Conservation (phyloP, 78 protist genomes). For the Tieghemostelium lacteum region DNA sequence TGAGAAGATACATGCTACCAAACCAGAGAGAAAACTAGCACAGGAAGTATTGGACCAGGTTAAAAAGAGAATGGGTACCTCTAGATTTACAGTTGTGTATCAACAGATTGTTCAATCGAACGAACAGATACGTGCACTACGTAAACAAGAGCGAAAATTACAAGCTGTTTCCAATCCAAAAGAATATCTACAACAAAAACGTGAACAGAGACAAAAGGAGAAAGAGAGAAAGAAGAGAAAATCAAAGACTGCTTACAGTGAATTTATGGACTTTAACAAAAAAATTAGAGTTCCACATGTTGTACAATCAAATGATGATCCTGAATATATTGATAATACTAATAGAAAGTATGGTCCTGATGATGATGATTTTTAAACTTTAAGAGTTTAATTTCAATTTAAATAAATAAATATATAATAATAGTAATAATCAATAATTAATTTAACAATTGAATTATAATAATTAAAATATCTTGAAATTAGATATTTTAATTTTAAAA, state of each 20-base stretch:
- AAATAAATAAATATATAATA: no score
- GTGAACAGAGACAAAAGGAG: slow-evolving; percentile 20
- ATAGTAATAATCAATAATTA: no score
- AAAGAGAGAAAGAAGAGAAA: slow-evolving; percentile 30
- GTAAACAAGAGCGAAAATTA: slow-evolving; percentile 35
- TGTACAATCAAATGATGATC: not conserved
- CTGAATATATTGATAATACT: no score
- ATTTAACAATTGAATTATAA: no score
- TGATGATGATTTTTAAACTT: no score
- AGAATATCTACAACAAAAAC: slow-evolving; percentile 26
- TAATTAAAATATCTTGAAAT: no score
- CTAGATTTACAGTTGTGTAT: slow-evolving; percentile 6
- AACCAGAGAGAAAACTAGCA: slow-evolving; percentile 19
- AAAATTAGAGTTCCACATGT: slow-evolving; percentile 1
- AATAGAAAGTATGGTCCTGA: no score
- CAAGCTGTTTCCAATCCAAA: slow-evolving; percentile 30
- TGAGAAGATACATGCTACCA: slow-evolving; percentile 1
- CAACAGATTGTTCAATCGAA: not conserved
- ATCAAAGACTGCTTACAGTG: slow-evolving; percentile 9
- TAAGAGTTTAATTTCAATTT: no score
- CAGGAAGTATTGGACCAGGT: slow-evolving; percentile 38
- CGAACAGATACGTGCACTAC: not conserved
- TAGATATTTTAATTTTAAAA: no score
- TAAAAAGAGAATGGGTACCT: slow-evolving; percentile 41
- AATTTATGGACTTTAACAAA: slow-evolving; percentile 19